Base-by-base conservation (phyloP, 306 rosid genomes). In the Begonia masoniana region DNA sequence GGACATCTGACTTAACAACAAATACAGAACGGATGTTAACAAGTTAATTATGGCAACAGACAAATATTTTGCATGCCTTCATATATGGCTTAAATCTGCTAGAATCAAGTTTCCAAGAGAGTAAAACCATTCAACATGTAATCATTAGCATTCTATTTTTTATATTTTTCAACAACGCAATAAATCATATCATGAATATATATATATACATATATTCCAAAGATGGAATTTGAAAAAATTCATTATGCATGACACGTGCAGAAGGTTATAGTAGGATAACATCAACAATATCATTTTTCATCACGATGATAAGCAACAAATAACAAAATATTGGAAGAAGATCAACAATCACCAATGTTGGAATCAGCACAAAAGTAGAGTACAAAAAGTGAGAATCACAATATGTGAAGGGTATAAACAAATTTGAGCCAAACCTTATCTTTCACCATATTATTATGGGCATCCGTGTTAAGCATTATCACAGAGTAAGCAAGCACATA, bases 401-500 rank as follows among this genome's bases (percentile, higher is more conserved):
- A 14, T 50, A 50, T 50, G 23, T 13, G 54, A 50, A 16, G 11
- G 69, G 46, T 61, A 68, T 53, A 68, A 52, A 68, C 50, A 31
- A 31, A 31, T 56, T 60, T 42, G 67, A 52, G 59, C 51, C 81
- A 64, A 71, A 92, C 99, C 96, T 86, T 92, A 50, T 92, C 93
- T 74, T 86, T 92, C 78, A 92, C 99, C 95, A 75, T 92, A 71
- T 26, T 83, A 71, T 92, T 92, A 70, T 92, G 99, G 64, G 99
- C 96, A 68, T 92, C 99, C 17, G 99, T 92, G 69, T 92, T 92
- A 60, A 92, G 99, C 95, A 92, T n/a, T 61, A 92, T 92, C 58
- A 92, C 99, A 67, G 99, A 92, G 79, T 92, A 86, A 10, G 96
- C 99, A 59, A 92, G 96, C 64, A 92, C 95, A 52, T 92, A 92